Conservation (phyloP, 1,284 basidiomycete genomes). For the Ceratobasidium theobromae region DNA sequence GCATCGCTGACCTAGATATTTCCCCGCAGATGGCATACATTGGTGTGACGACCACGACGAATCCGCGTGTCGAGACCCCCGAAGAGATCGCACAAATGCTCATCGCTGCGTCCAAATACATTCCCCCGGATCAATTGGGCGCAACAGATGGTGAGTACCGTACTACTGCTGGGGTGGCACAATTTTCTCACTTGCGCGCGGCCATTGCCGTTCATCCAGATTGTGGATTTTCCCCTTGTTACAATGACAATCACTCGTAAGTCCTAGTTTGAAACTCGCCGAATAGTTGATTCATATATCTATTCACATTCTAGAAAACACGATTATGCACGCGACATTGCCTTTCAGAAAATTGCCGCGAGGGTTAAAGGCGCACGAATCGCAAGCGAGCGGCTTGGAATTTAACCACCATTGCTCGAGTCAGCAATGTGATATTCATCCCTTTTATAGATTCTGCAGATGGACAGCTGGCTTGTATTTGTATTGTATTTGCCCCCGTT, state of each 20-base stretch:
- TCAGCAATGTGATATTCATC: too few species aligned
- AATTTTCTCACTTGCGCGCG: too few species aligned
- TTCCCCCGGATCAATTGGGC: conserved; percentile 37
- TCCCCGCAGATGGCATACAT: conserved; percentile 37
- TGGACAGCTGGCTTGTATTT: too few species aligned
- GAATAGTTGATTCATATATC: too few species aligned
- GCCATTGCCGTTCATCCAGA: not conserved
- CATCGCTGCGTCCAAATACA: conserved; percentile 36
- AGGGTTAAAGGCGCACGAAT: conserved; percentile 36
- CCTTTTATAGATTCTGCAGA: too few species aligned
- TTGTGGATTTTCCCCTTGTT: conserved; percentile 39
- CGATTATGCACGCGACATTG: conserved; percentile 37
- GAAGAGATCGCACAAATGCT: conserved; percentile 33
- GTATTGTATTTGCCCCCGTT: too few species aligned
- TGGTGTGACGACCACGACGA: conserved; percentile 37
- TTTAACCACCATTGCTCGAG: too few species aligned
- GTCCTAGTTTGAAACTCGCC: not conserved
- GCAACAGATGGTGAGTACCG: conserved; percentile 35
- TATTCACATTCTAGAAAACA: conserved; percentile 25
- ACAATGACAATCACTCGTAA: conserved; percentile 36
- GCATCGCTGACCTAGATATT: not conserved
- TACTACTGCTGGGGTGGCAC: too few species aligned
- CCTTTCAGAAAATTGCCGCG: conserved; percentile 37
- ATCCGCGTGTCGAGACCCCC: conserved; percentile 37
- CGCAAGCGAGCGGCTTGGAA: conserved; percentile 36